Conservation (phyloP, 1,284 basidiomycete species). For the Puccinia sorghi region DNA sequence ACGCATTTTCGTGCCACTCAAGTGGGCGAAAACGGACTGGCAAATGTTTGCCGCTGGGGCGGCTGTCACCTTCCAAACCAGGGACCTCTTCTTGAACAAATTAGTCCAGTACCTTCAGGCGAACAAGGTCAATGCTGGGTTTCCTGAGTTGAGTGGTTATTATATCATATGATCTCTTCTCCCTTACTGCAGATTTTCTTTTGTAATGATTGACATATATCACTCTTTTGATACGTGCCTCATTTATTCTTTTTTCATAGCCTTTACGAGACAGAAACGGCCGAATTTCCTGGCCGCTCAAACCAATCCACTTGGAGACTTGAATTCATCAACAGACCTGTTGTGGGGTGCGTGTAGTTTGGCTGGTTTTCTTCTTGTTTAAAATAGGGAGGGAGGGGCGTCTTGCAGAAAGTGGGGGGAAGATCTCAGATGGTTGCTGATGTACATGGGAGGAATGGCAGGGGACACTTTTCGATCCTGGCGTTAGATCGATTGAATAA, state of each 20-base stretch:
- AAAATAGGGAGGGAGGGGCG: too few relatives aligned
- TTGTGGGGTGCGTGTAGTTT: constrained; percentile 54
- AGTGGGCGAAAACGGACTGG: constrained; percentile 57
- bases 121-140: constrained; percentile 57
- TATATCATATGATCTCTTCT: constrained; percentile 34
- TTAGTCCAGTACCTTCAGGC: constrained; percentile 56
- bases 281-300: constrained; percentile 52
- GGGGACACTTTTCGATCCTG: constrained; percentile 58
- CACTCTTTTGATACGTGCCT: neutral
- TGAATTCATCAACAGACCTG: constrained; percentile 58
- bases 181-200: too few relatives aligned
- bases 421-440: neutral
- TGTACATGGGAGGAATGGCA: neutral
- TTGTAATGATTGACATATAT: neutral
- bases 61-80: constrained; percentile 52
- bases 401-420: too few relatives aligned
- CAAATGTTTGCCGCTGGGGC: constrained; percentile 58
- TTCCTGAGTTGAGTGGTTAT: constrained; percentile 57
- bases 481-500: constrained; percentile 57
- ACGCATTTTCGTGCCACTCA: neutral
- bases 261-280: constrained; percentile 53
- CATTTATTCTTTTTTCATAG: constrained; percentile 26
- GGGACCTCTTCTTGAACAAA: constrained; percentile 56
- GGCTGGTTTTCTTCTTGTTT: neutral
- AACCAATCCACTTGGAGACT: constrained; percentile 55